These are phyloP conservation scores for Apiospora malaysiana DNA, from an alignment of 2,329 filamentous ascomycete genomes.

Conservation along the genomic window DNA sequence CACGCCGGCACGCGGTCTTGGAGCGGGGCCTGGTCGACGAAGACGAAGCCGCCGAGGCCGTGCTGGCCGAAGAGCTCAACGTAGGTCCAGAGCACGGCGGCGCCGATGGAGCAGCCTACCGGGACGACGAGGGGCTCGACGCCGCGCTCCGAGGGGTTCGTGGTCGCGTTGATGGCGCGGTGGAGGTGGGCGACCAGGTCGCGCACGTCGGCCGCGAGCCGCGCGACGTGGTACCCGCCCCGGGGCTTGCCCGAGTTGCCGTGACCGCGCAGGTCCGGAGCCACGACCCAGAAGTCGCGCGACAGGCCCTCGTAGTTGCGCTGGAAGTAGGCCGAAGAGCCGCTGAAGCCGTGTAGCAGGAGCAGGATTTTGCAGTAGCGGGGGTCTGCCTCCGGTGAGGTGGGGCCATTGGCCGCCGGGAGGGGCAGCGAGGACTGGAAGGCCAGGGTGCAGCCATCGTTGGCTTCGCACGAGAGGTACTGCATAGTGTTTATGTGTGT, in stretches of 20 bases:
- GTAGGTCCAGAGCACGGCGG: constrained; percentile 48
- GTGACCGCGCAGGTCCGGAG: constrained; percentile 48
- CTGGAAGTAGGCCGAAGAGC: constrained; percentile 46
- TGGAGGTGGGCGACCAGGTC: constrained; percentile 39
- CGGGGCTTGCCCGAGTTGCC: constrained; percentile 34
- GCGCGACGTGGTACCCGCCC: constrained; percentile 48
- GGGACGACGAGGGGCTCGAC: constrained; percentile 35
- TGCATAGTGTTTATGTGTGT: constrained; percentile 33
- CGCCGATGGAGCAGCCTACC: constrained; percentile 48
- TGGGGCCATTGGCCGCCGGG: not conserved
- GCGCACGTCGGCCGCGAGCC: constrained; percentile 45
- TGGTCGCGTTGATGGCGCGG: constrained; percentile 4
- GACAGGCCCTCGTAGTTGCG: constrained; percentile 41
- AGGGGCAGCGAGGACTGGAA: constrained; percentile 44
- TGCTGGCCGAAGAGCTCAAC: constrained; percentile 44
- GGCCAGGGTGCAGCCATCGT: constrained; percentile 43
- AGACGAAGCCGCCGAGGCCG: constrained; percentile 42
- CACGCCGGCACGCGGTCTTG: constrained; percentile 39
- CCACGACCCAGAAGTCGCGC: constrained; percentile 42
- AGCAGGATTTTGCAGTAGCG: constrained; percentile 38
- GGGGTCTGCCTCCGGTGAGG: constrained; percentile 21
- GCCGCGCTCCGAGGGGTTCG: not conserved
- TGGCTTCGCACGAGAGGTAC: constrained; percentile 37
- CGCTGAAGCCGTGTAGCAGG: constrained; percentile 49
- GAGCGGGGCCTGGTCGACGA: constrained; percentile 49